These are phyloP conservation scores for Tolypocladium tropicale DNA, from an alignment of 2,329 filamentous ascomycete genomes.

Conservation along the genomic window DNA sequence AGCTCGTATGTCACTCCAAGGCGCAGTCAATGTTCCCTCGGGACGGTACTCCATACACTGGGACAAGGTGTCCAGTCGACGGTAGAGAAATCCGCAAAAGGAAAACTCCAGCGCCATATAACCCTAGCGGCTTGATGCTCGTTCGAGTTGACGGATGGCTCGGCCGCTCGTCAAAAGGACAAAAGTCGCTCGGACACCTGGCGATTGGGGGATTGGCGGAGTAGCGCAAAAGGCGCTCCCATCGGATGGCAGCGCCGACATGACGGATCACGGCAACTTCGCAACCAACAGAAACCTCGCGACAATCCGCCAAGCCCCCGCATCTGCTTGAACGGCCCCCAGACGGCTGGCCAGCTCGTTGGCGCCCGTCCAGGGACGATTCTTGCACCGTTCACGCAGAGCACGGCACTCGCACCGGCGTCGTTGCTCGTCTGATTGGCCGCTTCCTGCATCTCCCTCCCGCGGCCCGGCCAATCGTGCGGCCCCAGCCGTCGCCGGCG, in stretches of 20 bases:
- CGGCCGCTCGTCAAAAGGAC: not conserved
- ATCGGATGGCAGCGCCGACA: not conserved
- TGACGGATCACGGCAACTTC: not conserved
- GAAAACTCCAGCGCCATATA: not conserved
- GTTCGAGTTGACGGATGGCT: not conserved
- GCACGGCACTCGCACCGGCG: not conserved
- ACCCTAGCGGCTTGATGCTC: not conserved
- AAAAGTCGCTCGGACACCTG: too few relatives aligned
- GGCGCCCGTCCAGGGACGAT: not conserved
- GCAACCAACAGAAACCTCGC: not conserved
- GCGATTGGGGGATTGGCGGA: too few relatives aligned
- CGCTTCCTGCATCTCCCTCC: slow-evolving; percentile 6
- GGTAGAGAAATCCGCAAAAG: too few relatives aligned
- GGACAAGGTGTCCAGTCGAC: not conserved
- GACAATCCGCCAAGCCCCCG: not conserved
- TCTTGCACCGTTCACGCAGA: not conserved
- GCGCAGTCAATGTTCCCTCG: too few relatives aligned
- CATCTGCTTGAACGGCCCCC: not conserved
- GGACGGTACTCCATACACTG: too few relatives aligned
- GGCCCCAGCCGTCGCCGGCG: slow-evolving; percentile 16
- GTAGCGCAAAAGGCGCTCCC: not conserved
- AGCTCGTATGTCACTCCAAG: too few relatives aligned
- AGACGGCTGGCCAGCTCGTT: not conserved
- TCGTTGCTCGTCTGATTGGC: slow-evolving; percentile 14
- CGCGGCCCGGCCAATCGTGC: slow-evolving; percentile 15